Evolutionary conservation across 139 green algal species (phyloP), one percentile per base, ranked within the genome.

Genomic region (Ostreobium quekettii): DNA sequence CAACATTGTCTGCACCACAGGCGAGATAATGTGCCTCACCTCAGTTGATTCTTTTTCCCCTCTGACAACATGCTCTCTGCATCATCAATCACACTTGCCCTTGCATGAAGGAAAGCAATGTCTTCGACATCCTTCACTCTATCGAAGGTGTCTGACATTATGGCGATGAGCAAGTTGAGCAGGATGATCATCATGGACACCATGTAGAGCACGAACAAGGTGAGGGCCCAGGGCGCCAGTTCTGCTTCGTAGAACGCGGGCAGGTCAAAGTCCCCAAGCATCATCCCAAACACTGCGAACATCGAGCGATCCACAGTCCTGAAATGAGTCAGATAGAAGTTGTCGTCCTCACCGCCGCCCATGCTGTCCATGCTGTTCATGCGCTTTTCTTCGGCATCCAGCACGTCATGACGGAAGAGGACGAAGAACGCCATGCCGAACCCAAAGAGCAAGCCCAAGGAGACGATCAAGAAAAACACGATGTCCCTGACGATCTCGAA

Each of bases 191-290:
- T 29, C 4, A 68, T 68, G 61, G 53, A 57, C 24, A 68, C 24
- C 61, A 68, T 68, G 36, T 68, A 68, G 37, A 68, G 26, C 61
- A 68, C 7, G 42, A 68, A 68, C 35, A 68, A 4, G 53, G 35
- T 24, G 35, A 68, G 35, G 4, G 35, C n/a, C 7, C 8, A 36
- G 3, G 3, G 22, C 8, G 26, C 4, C 32, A 26, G 19, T 3
- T 36, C 37, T 5, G 61, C 35, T 3, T 28, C 36, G 35, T 47
- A 68, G 15, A n/a, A n/a, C 5, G 28, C 35, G 4, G 8, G 4
- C 24, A 37, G 53, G 53, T 68, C 36, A 29, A 68, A 68, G 35
- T 68, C 61, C 15, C 61, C 61, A 48, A 68, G 53, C 6, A 68
- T 15, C 22, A 36, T 57, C 11, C 35, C 6, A 8, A 56, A 47